A percentile compares a stretch with the other conserved stretches of the same genome.
phyloP scores from a whole-genome alignment of 2,329 filamentous ascomycete genomes.

The Chrysosporium keratinophilum region DNA sequence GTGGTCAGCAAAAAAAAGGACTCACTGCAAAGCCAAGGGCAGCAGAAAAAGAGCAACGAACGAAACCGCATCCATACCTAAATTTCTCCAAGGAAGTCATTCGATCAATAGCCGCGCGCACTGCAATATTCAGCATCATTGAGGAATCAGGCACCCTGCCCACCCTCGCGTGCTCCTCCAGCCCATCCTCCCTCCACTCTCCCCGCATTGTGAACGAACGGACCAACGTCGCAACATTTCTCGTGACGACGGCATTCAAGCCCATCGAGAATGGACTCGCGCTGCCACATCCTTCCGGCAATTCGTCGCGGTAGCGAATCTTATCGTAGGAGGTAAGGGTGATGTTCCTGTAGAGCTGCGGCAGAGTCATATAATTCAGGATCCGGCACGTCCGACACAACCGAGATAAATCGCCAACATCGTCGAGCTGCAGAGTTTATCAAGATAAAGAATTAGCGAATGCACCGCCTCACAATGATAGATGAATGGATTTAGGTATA shows the following conservation, averaged over 20 bases:
- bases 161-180: constrained; percentile 47
- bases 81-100: constrained; percentile 48
- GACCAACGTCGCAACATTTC: constrained; percentile 45
- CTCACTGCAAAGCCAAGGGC: neutral
- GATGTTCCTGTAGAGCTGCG: constrained; percentile 49
- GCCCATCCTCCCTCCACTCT: constrained; percentile 47
- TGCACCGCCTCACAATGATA: neutral
- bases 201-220: constrained; percentile 44
- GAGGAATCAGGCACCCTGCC: constrained; percentile 53
- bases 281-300: constrained; percentile 51
- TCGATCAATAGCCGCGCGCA: constrained; percentile 49
- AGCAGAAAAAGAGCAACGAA: neutral
- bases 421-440: constrained; percentile 41
- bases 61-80: constrained; percentile 27
- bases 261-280: constrained; percentile 55
- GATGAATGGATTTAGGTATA: neutral
- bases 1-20: neutral
- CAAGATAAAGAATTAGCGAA: constrained; percentile 4
- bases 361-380: constrained; percentile 55
- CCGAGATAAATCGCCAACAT: constrained; percentile 49
- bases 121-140: constrained; percentile 53
- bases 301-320: constrained; percentile 48
- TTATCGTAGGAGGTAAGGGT: constrained; percentile 48
- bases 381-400: constrained; percentile 51
- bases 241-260: constrained; percentile 51